Evolutionary conservation across 768 basidiomycete species (phyloP), one percentile per base, ranked within the genome.

Genomic region (Termitomyces sp.): DNA sequence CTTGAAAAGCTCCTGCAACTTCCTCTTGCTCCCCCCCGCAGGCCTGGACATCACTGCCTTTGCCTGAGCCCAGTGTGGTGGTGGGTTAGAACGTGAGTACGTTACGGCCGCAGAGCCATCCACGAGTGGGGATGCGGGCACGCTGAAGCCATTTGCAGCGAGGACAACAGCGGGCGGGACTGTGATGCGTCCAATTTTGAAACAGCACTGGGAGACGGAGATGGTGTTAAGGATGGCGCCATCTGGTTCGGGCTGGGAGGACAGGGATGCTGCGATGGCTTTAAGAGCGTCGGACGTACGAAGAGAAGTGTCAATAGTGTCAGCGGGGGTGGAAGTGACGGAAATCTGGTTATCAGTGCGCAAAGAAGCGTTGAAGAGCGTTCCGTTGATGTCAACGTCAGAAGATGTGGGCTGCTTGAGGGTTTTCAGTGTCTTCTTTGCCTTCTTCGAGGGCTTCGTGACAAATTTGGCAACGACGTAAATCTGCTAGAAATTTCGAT

Each of bases 131-230:
- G 68, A 50, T 14, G 70, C 58, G 8, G 70, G 62, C 1, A 64
- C 68, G 21, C 71, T 68, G 58, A 85, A 82, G 0, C 89, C 89
- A 56, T 85, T 82, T 1, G 71, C 60, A 1, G 82, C 85, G 34
- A 89, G 67, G 11, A 79, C 78, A 57, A 91, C 55, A 3, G 75
- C 74, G 12, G 89, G 89, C 2, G 88, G 88, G 52, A 89, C 76
- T 19, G 87, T 90, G 57, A 90, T 84, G 1, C 88, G 78, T 0
- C 82, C 84, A 22, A 77, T 64, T 66, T 90, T 91, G 77, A 83
- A 88, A 64, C 85, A 88, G 22, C 80, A 54, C 51, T 80, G 82
- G 26, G 83, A 82, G 54, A 91, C 70, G 47, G 78, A 74, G 57
- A 90, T 64, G 56, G 87, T 86, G 66, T 90, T 80, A 6, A 87